phyloP scores from a whole-genome alignment of 176 grass and related monocot genomes.

The Carex kokanica region DNA sequence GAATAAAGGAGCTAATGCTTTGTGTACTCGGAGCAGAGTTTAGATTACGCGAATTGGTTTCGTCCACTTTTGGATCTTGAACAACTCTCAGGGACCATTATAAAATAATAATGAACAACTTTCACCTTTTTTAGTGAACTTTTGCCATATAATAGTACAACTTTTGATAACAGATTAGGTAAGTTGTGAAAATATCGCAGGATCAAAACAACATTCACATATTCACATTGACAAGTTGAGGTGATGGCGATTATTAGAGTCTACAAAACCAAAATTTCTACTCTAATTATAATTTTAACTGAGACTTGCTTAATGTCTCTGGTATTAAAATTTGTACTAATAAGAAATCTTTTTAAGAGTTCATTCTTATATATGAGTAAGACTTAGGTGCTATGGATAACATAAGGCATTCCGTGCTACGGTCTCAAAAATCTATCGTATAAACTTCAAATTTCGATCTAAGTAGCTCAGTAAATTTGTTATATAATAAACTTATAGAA shows the following conservation, averaged over 20 bases:
- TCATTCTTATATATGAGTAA: background rate
- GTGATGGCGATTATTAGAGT: background rate
- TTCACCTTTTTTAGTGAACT: background rate
- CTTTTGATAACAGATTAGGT: background rate
- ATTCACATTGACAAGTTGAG: background rate
- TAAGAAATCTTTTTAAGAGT: background rate
- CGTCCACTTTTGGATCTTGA: constrained; percentile 17
- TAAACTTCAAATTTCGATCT: no score
- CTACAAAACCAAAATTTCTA: background rate
- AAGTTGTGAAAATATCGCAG: background rate
- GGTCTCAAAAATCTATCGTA: no score
- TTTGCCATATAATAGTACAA: background rate
- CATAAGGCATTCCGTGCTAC: no score
- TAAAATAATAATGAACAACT: background rate
- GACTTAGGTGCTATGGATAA: no score
- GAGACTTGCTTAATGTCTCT: background rate
- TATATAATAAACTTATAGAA: no score
- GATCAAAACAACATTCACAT: background rate
- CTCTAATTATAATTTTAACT: background rate
- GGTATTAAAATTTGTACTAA: background rate
- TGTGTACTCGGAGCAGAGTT: background rate
- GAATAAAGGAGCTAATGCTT: background rate
- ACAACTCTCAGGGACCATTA: constrained; percentile 7
- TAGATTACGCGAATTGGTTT: background rate
- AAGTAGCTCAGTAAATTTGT: no score